Percentiles rank a stretch among this genome's conserved stretches.
Conservation (phyloP, 345 rosid genomes). For the Cardamine resedifolia region DNA sequence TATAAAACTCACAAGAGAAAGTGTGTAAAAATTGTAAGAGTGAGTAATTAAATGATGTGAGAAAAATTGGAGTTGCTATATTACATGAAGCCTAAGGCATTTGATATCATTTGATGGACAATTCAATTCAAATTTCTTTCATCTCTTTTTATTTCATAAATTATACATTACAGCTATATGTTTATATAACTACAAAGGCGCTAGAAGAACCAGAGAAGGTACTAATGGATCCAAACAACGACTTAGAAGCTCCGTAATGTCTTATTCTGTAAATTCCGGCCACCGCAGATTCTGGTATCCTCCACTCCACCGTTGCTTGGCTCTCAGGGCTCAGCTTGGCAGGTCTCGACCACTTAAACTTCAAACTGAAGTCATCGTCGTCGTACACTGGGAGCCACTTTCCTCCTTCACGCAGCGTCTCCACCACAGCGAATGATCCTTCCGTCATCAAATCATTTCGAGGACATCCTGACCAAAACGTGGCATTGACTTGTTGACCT, state of each 20-base stretch:
- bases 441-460: conserved; percentile 88
- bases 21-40: conserved; percentile 17
- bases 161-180: neutral
- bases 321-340: conserved; percentile 60
- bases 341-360: conserved; percentile 84
- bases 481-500: conserved; percentile 56
- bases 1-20: conserved; percentile 12
- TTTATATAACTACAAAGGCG: conserved; percentile 62
- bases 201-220: conserved; percentile 80
- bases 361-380: conserved; percentile 82
- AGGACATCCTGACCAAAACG: conserved; percentile 92
- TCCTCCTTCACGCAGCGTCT: conserved; percentile 53
- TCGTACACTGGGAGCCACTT: conserved; percentile 75
- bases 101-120: neutral
- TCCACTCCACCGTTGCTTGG: conserved; percentile 72
- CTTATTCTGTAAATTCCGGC: conserved; percentile 72
- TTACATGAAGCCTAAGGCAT: neutral
- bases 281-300: conserved; percentile 56
- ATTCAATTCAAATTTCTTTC: neutral
- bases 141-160: neutral
- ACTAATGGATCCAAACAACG: conserved; percentile 55
- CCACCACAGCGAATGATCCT: conserved; percentile 84
- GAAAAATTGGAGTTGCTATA: conserved; percentile 6
- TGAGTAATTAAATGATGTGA: conserved; percentile 1
- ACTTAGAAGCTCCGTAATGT: conserved; percentile 85